phyloP scores from a whole-genome alignment of 805 yeast species.

The Saccharomycopsis lassenensis region DNA sequence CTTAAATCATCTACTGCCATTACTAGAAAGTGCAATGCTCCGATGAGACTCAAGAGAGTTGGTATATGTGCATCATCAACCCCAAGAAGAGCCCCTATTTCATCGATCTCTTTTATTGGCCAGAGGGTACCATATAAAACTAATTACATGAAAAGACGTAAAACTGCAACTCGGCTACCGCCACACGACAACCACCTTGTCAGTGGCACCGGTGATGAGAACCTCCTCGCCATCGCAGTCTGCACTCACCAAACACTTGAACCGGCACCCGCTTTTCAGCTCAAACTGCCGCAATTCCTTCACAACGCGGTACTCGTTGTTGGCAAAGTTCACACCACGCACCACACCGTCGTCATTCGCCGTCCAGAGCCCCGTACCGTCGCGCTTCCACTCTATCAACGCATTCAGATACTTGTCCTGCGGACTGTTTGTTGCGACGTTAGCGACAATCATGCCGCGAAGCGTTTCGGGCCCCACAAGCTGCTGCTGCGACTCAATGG shows the following conservation, averaged over 20 bases:
- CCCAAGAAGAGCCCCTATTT: too few relatives aligned
- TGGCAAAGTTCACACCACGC: conserved; percentile 44
- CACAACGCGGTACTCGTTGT: conserved; percentile 26
- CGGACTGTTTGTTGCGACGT: conserved; percentile 43
- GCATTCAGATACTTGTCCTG: conserved; percentile 59
- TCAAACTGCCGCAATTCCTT: conserved; percentile 1
- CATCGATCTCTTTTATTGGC: too few relatives aligned
- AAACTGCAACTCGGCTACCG: neutral
- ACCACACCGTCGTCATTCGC: conserved; percentile 59
- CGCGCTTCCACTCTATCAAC: conserved; percentile 33
- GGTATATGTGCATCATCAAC: too few relatives aligned
- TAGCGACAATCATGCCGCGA: conserved; percentile 30
- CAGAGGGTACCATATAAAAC: too few relatives aligned
- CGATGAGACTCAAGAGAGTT: too few relatives aligned
- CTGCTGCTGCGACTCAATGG: conserved; percentile 24
- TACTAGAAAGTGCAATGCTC: too few relatives aligned
- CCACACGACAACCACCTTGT: conserved; percentile 4
- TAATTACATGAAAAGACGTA: neutral
- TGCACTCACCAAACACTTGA: conserved; percentile 1
- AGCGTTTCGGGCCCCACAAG: conserved; percentile 22
- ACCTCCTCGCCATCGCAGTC: neutral
- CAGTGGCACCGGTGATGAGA: conserved; percentile 1
- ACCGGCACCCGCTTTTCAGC: conserved; percentile 1
- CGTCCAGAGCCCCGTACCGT: conserved; percentile 48
- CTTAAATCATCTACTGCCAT: too few relatives aligned